A percentile compares a stretch with the other conserved stretches of the same genome.
These are phyloP conservation scores for Ogataea ganodermae DNA, from an alignment of 805 yeast species.

Conservation along the genomic window DNA sequence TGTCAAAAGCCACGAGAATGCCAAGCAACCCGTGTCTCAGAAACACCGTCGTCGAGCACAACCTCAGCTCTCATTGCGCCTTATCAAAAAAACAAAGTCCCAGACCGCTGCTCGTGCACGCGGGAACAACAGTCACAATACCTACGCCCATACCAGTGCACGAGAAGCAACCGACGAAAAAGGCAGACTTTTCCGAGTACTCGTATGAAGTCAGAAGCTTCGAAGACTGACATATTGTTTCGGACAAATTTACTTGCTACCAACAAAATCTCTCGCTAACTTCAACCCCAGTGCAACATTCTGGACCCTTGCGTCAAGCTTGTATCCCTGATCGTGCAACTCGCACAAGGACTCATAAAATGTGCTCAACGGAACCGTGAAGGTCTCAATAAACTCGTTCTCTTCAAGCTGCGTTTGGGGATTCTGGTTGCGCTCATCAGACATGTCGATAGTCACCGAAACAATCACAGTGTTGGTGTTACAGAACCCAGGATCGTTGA, in stretches of 20 bases:
- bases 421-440: constrained; percentile 60
- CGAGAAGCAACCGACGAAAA: not conserved
- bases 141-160: not conserved
- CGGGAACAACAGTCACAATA: not conserved
- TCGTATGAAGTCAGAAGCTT: constrained; percentile 1
- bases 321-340: constrained; percentile 65
- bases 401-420: constrained; percentile 84
- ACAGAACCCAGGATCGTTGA: constrained; percentile 71
- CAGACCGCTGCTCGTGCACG: not conserved
- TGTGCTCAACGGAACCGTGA: constrained; percentile 62
- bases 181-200: not conserved
- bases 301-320: constrained; percentile 84
- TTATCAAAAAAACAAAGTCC: not conserved
- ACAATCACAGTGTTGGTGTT: constrained; percentile 85
- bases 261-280: constrained; percentile 41
- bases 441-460: constrained; percentile 73
- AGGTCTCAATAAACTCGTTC: constrained; percentile 89
- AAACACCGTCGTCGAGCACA: not conserved
- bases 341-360: constrained; percentile 56
- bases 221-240: not conserved
- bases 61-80: too few relatives aligned
- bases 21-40: constrained; percentile 11
- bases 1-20: constrained; percentile 11
- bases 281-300: constrained; percentile 81
- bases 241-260: not conserved